A percentile compares a stretch with the other conserved stretches of the same genome.
Evolutionary conservation across 495 filamentous ascomycete species (phyloP).

Genomic region (Parmelia sp.): DNA sequence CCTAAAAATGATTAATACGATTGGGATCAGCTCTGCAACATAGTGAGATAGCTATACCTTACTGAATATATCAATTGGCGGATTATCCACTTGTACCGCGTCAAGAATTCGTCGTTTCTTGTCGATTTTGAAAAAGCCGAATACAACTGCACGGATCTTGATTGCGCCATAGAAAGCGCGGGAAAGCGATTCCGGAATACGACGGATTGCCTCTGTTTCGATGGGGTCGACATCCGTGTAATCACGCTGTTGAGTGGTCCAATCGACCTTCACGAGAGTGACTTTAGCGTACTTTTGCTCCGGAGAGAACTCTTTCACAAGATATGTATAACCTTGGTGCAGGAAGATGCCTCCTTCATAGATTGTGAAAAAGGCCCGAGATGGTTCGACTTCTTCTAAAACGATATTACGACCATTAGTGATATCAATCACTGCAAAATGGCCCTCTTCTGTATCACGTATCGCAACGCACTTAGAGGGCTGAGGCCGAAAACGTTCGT

Average conservation of each 20-base stretch:
- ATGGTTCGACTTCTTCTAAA: constrained; percentile 92
- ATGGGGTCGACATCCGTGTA: constrained; percentile 92
- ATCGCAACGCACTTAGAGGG: constrained; percentile 82
- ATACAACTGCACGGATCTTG: constrained; percentile 75
- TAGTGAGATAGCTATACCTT: constrained; percentile 49
- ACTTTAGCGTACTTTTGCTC: constrained; percentile 70
- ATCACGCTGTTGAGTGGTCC: constrained; percentile 89
- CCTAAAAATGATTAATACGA: neutral
- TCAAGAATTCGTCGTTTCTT: constrained; percentile 77
- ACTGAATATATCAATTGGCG: constrained; percentile 72
- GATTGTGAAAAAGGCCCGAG: constrained; percentile 88
- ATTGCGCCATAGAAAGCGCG: constrained; percentile 81
- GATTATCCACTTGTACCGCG: constrained; percentile 87
- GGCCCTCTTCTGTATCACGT: constrained; percentile 83
- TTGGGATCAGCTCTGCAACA: neutral
- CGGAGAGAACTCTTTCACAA: constrained; percentile 82
- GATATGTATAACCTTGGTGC: constrained; percentile 86
- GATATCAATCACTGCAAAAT: constrained; percentile 89
- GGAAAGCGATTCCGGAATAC: constrained; percentile 49
- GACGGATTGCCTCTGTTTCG: constrained; percentile 76
- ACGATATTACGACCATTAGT: constrained; percentile 76
- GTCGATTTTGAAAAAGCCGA: constrained; percentile 95
- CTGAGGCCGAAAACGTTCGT: constrained; percentile 77
- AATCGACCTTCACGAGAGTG: constrained; percentile 81
- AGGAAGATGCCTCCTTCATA: constrained; percentile 98